Base-by-base conservation (phyloP, 2,329 filamentous ascomycete genomes). In the Aspergillus sp. region DNA sequence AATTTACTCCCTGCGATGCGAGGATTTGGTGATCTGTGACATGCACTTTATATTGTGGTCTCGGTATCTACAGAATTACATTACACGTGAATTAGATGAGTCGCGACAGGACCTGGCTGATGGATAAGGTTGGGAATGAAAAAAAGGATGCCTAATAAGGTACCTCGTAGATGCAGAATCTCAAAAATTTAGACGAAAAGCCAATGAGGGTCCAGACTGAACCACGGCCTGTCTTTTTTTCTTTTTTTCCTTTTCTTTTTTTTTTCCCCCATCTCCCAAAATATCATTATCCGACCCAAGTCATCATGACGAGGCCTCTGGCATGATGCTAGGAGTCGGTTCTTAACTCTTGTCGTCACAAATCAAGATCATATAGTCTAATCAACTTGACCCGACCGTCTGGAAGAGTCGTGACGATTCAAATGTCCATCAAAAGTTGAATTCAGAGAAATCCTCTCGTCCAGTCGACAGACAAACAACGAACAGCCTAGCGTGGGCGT, bases 241-340 rank as follows among this genome's bases (percentile, higher is more conserved):
- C 7, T 47, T 47, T 47, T 19, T 36, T 36, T 32, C 16, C 32
- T 30, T 22, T 22, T 49, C 36, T 11, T 19, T 46, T n/a, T n/a
- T n/a, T n/a, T n/a, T n/a, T n/a, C n/a, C n/a, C n/a, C n/a, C n/a
- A n/a, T n/a, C n/a, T n/a, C n/a, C 10, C 24, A 14, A n/a, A 19
- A 24, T 11, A 35, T 47, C 17, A 24, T 53, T 45, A 33, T 30
- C 40, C 19, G 32, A 40, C 43, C 35, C 20, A 56, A 50, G 51
- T 56, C 54, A 56, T 56, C 24, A 56, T 56, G 54, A 56, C 54
- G 54, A 51, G 32, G 38, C 10, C 40, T 42, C 40, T 17, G 16
- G 19, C 19, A 42, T 42, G 19, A 42, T 22, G 40, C 3, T 38
- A n/a, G 19, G 38, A n/a, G 3, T 13, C 11, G n/a, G 16, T 42